Evolutionary conservation across 495 filamentous ascomycete species (phyloP).

Genomic region (Schizothecium vesticola): DNA sequence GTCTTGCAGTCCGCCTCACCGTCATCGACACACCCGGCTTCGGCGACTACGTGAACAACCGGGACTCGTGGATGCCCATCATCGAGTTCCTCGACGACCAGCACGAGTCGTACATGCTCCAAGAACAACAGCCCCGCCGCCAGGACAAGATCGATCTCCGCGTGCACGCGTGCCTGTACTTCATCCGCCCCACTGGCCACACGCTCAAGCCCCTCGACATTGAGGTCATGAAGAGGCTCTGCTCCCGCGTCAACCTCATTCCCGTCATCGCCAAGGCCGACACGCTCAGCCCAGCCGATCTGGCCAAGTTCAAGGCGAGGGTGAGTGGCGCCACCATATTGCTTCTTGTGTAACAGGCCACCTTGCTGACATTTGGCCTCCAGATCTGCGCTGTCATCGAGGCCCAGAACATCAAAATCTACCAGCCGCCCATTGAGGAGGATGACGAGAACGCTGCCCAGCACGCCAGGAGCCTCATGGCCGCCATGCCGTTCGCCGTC

Average conservation of each 20-base stretch:
- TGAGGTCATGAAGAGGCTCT: slow-evolving; percentile 98
- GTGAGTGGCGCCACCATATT: slow-evolving; percentile 41
- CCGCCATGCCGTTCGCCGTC: slow-evolving; percentile 96
- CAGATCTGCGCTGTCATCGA: slow-evolving; percentile 93
- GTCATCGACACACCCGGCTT: slow-evolving; percentile 99
- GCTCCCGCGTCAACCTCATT: slow-evolving; percentile 95
- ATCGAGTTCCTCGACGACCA: slow-evolving; percentile 99
- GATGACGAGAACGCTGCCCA: slow-evolving; percentile 93
- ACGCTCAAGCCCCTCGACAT: slow-evolving; percentile 98
- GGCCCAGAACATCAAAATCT: slow-evolving; percentile 98
- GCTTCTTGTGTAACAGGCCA: slow-evolving; percentile 15
- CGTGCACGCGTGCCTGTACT: slow-evolving; percentile 97
- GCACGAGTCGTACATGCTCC: slow-evolving; percentile 99
- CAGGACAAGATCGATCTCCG: slow-evolving; percentile 98
- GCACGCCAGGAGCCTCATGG: slow-evolving; percentile 89
- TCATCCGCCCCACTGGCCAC: slow-evolving; percentile 97
- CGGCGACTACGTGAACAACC: slow-evolving; percentile 99
- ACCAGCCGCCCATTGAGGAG: slow-evolving; percentile 94
- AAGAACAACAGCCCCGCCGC: slow-evolving; percentile 97
- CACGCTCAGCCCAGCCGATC: slow-evolving; percentile 86
- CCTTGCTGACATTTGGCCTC: slow-evolving; percentile 12
- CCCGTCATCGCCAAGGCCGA: slow-evolving; percentile 98
- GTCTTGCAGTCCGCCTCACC: slow-evolving; percentile 76
- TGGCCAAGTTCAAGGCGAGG: slow-evolving; percentile 88
- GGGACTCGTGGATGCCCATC: slow-evolving; percentile 98